Percentiles rank a stretch among this genome's conserved stretches.
Conservation (phyloP, 2,329 filamentous ascomycete species). For the Nannizziopsis arthrosporioides region DNA sequence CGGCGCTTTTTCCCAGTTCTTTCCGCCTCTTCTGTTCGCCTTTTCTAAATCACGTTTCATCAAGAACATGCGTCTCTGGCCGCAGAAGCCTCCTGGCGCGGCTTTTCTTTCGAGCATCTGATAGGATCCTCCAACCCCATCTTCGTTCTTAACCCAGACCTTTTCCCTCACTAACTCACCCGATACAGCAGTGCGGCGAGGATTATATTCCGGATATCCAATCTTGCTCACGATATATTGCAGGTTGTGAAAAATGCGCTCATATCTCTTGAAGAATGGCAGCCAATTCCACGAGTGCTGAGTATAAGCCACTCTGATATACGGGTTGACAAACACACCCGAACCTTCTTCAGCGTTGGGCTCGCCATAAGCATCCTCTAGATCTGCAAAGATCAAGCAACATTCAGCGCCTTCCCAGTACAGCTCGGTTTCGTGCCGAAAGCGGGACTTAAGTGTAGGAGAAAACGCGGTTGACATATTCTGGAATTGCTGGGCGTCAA, state of each 20-base stretch:
- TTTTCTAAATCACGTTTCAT: constrained; percentile 10
- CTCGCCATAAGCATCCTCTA: constrained; percentile 4
- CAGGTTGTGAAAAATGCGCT: constrained; percentile 11
- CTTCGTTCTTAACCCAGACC: constrained; percentile 4
- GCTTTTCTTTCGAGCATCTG: constrained; percentile 9
- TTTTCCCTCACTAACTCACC: constrained; percentile 6
- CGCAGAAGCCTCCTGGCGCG: constrained; percentile 10
- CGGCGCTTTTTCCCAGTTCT: constrained; percentile 12
- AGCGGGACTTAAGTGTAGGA: neutral
- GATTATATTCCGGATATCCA: constrained; percentile 13
- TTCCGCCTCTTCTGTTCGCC: constrained; percentile 9
- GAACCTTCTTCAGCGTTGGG: neutral
- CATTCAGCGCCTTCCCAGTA: constrained; percentile 14
- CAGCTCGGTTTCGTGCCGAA: constrained; percentile 1
- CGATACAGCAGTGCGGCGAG: constrained; percentile 6
- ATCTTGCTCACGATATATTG: constrained; percentile 14
- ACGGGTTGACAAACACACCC: constrained; percentile 12
- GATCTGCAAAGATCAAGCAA: constrained; percentile 11
- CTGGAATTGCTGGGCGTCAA: constrained; percentile 9
- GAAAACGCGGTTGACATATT: neutral
- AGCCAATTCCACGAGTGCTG: constrained; percentile 10
- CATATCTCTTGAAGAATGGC: constrained; percentile 11
- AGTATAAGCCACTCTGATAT: constrained; percentile 10
- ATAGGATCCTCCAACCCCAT: constrained; percentile 4
- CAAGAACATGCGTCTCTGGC: constrained; percentile 13